Base-by-base conservation (phyloP, 2,329 filamentous ascomycete genomes). In the Colletotrichum gigasporum region DNA sequence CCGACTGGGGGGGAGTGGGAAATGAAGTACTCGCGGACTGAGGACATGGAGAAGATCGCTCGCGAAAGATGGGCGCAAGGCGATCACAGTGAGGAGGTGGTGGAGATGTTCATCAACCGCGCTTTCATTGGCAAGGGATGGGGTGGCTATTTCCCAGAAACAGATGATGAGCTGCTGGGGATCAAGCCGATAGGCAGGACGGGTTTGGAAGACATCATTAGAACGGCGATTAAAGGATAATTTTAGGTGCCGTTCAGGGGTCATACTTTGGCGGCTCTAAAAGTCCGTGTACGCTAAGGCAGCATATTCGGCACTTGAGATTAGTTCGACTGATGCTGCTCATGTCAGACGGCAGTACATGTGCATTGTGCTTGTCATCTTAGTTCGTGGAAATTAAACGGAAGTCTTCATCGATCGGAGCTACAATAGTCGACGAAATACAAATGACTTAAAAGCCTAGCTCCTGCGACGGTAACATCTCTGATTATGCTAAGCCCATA, bases 101-200 rank as follows among this genome's bases (percentile, higher is more conserved):
- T 54, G 18, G 57, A 54, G 24, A 60, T 54, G 48, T 60, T 60
- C 18, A 60, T 60, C 20, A 54, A 60, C 30, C 48, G 57, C 4
- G 57, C 57, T 14, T 60, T 60, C 16, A 41, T 60, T 11, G 57
- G 48, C 39, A 60, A 35, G 22, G 57, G 37, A 8, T 54, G 41
- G 57, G 48, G 37, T 8, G 57, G 57, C 9, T 54, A 60, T 24
- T 60, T 54, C 22, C 48, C 57, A 9, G 28, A 45, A 16, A 54
- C 50, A n/a, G 57, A 60, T 22, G 47, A 60, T 30, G 30, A 39
- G 6, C 11, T 60, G 57, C 48, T 60, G 12, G 57, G 57, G 5
- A 54, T 60, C 3, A 30, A 60, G 24, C 24, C 48, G 12, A 54
- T 60, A 60, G 57, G 48, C 0, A 54, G 57, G 22, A 30, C 39